Conservation (phyloP, 768 basidiomycete species). For the Glaciozyma antarctica region DNA sequence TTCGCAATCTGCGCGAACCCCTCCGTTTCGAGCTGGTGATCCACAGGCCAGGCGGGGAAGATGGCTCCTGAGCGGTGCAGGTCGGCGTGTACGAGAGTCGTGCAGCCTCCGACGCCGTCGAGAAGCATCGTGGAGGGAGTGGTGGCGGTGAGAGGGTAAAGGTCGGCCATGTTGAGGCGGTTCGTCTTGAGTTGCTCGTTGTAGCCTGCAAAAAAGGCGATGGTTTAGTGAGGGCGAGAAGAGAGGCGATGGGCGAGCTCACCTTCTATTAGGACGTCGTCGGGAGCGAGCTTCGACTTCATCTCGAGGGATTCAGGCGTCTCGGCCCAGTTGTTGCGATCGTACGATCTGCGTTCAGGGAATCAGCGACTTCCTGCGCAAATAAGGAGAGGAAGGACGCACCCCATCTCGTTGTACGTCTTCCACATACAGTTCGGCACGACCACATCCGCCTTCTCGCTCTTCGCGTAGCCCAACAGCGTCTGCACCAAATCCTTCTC, state of each 20-base stretch:
- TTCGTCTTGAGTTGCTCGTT: slow-evolving; percentile 17
- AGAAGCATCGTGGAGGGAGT: slow-evolving; percentile 12
- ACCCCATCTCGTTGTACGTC: slow-evolving; percentile 28
- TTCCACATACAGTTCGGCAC: slow-evolving; percentile 24
- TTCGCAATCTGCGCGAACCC: slow-evolving; percentile 31
- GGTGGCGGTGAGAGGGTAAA: slow-evolving; percentile 4
- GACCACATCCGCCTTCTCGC: slow-evolving; percentile 4
- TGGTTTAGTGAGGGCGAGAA: neutral
- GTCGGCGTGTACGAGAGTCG: slow-evolving; percentile 26
- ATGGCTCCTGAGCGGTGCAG: slow-evolving; percentile 30
- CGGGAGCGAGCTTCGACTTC: neutral
- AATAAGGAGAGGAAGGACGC: neutral
- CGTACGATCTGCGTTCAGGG: slow-evolving; percentile 17
- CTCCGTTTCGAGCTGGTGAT: slow-evolving; percentile 33
- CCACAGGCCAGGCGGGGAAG: slow-evolving; percentile 30
- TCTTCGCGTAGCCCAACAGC: slow-evolving; percentile 13
- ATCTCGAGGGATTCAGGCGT: slow-evolving; percentile 24
- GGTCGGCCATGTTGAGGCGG: slow-evolving; percentile 28
- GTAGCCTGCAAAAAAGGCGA: slow-evolving; percentile 11
- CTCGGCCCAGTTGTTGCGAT: slow-evolving; percentile 34
- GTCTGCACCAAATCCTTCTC: slow-evolving; percentile 22
- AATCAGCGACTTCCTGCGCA: neutral
- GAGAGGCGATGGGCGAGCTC: neutral
- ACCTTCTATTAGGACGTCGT: slow-evolving; percentile 30
- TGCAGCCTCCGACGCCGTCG: slow-evolving; percentile 31